phyloP scores from a whole-genome alignment of 176 grass and related monocot species.

The Oryza brachyantha region DNA sequence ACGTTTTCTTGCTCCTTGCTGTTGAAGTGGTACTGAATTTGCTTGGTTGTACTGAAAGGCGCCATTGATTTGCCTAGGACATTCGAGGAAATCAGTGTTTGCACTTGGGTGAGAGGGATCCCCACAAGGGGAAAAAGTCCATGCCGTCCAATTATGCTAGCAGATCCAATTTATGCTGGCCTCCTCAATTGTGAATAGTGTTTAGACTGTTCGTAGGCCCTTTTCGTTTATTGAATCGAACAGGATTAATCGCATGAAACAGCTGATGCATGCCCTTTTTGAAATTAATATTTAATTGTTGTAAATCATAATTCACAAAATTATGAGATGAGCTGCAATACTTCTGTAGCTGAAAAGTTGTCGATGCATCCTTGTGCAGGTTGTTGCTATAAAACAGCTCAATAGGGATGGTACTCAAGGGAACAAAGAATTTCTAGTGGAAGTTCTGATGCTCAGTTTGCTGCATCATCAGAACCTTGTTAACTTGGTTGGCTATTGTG shows the following conservation, averaged over 20 bases:
- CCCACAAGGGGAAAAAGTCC: conserved; percentile 34
- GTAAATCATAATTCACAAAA: neutral
- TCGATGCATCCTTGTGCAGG: conserved; percentile 29
- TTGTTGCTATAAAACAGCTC: conserved; percentile 78
- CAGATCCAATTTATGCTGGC: conserved; percentile 25
- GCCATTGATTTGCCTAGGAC: conserved; percentile 44
- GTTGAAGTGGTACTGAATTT: conserved; percentile 24
- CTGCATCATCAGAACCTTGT: conserved; percentile 76
- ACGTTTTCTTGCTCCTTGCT: conserved; percentile 29
- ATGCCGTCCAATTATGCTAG: conserved; percentile 18
- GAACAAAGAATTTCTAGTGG: conserved; percentile 82
- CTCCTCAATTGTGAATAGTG: conserved; percentile 14
- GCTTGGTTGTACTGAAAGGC: conserved; percentile 24
- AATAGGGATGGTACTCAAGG: conserved; percentile 73
- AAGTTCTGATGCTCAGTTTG: conserved; percentile 79
- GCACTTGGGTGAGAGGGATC: conserved; percentile 44
- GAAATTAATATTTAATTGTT: neutral
- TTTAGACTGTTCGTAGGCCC: conserved; percentile 5
- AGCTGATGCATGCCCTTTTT: conserved; percentile 11
- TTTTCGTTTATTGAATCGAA: conserved; percentile 15
- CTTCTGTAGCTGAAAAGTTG: conserved; percentile 19
- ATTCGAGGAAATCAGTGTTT: conserved; percentile 31
- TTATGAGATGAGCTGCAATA: neutral
- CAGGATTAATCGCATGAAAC: conserved; percentile 27
- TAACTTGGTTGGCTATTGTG: conserved; percentile 72